Base-by-base conservation (phyloP, 805 yeast genomes). In the Wilhelminamyces savonicus region DNA sequence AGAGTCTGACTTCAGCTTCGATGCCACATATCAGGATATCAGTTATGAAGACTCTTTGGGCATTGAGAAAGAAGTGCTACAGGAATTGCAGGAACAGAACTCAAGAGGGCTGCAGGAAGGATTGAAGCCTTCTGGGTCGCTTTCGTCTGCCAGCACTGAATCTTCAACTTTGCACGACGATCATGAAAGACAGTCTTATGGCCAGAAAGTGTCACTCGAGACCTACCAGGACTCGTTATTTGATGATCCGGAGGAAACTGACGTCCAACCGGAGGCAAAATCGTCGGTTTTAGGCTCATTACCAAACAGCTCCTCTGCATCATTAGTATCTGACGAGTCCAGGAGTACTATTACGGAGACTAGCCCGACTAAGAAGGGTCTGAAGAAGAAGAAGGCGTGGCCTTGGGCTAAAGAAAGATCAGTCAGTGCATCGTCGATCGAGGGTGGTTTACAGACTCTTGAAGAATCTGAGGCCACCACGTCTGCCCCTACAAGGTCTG, bases 331-430 rank as follows among this genome's bases (percentile, higher is more conserved):
- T n/a, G n/a, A n/a, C n/a, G n/a, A n/a, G n/a, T n/a, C n/a, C n/a
- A n/a, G n/a, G n/a, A n/a, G n/a, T n/a, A n/a, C 28, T 12, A 30
- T 24, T 11, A 23, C 32, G 4, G 36, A 24, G 9, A 15, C 28
- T 8, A 32, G 34, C 11, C 34, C 36, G 5, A 28, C 27, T n/a
- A n/a, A n/a, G n/a, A n/a, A n/a, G n/a, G n/a, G n/a, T n/a, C n/a
- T 54, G 27, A 44, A 51, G 30, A 57, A 56, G 46, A 64, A 60
- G 45, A 59, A 60, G 37, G 51, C 62, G 10, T 64, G 69, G 69
- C 52, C 54, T 7, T 64, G 69, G 70, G 40, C 59, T 22, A 51
- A 53, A 32, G 54, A 41, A 16, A 41, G 62, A 23, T 48, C 60
- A 2, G 39, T 48, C 3, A 57, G 63, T 37, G 34, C 54, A 6